Evolutionary conservation across 345 rosid species (phyloP).

Genomic region (Eucalyptus paniculata): DNA sequence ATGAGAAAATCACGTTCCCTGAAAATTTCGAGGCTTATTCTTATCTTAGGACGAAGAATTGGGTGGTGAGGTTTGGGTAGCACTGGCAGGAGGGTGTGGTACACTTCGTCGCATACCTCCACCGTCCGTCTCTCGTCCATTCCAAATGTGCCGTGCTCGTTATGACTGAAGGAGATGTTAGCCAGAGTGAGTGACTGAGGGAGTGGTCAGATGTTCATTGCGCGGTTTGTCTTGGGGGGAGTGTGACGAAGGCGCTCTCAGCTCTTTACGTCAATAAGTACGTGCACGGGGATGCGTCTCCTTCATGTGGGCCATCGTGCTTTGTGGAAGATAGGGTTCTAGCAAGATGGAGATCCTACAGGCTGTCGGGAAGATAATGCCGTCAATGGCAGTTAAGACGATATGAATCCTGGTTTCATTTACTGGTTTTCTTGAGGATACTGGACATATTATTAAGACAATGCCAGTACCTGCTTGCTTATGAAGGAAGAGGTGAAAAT

Average conservation of each 20-base stretch:
- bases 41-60: slow-evolving; percentile 52
- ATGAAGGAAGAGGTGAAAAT: not conserved
- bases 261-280: slow-evolving; percentile 27
- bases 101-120: slow-evolving; percentile 60
- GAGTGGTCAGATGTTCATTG: slow-evolving; percentile 67
- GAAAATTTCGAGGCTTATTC: slow-evolving; percentile 54
- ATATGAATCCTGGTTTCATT: not conserved
- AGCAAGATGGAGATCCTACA: slow-evolving; percentile 60
- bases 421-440: not conserved
- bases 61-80: slow-evolving; percentile 56
- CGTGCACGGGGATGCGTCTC: slow-evolving; percentile 12
- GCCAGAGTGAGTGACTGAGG: slow-evolving; percentile 24
- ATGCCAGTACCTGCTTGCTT: not conserved
- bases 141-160: slow-evolving; percentile 60
- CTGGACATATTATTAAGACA: not conserved
- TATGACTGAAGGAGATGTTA: slow-evolving; percentile 24
- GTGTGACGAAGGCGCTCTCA: slow-evolving; percentile 53
- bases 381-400: not conserved
- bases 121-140: slow-evolving; percentile 71
- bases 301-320: slow-evolving; percentile 26
- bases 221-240: slow-evolving; percentile 50
- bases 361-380: slow-evolving; percentile 39
- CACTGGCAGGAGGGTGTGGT: slow-evolving; percentile 57
- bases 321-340: slow-evolving; percentile 41
- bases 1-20: slow-evolving; percentile 34